Base-by-base conservation (phyloP, 1,284 basidiomycete species). In the Marasmius sp. region DNA sequence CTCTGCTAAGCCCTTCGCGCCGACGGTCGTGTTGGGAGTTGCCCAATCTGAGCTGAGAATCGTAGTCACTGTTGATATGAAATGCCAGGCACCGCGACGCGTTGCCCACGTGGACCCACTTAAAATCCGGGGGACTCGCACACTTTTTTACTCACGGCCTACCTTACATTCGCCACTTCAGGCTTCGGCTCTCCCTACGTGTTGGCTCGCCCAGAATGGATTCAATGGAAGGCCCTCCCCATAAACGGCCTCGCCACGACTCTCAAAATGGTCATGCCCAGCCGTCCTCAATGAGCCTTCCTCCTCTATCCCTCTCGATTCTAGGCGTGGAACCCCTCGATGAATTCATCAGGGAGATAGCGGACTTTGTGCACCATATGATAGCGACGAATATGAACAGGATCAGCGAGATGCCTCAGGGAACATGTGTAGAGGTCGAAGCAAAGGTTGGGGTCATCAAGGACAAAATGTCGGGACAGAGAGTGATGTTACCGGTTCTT, bases 261-360 rank as follows among this genome's bases (percentile, higher is more conserved):
- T 39, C 38, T 14, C 6, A 52, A 53, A 53, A 59, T 50, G 41
- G 50, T 16, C 36, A 53, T 41, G 11, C 50, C 1, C 22, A 36
- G 18, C 39, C 20, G 41, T 22, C 41, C n/a, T 27, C 27, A n/a
- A 52, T 61, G 45, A 41, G 52, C 16, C 66, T 87, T n/a, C 87
- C 87, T 4, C 88, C 89, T 3, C 82, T 97, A 36, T 93, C 93
- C 22, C 85, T 94, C 20, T 94, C 92, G 20, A 94, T 98, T 68
- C 89, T 98, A 50, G 94, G 93, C 61, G 88, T 96, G 55, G 93
- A 96, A 70, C 95, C 97, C 2, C 79, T 95, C 45, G 96, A 98
- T 76, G 96, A 98, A 72, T 96, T 98, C 72, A 94, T 95, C 64
- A 86, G 85, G 70, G 90, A 93, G 68, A 84, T 99, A 52, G 95